Percentiles rank a stretch among this genome's conserved stretches.
These are phyloP conservation scores for Boletus vermiculosoides DNA, from an alignment of 768 basidiomycete species.

Conservation along the genomic window DNA sequence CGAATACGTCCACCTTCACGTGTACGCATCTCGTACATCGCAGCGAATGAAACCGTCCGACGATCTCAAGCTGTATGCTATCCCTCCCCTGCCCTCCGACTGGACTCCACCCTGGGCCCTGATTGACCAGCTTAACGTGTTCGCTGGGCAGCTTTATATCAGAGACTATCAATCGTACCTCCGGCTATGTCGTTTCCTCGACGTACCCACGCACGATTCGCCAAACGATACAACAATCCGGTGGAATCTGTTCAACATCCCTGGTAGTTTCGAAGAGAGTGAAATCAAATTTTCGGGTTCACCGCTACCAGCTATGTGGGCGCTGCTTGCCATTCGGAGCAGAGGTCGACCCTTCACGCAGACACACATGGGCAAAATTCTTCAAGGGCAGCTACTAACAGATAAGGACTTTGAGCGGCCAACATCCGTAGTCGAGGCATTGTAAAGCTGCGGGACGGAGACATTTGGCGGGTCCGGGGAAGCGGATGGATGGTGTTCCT, in stretches of 20 bases:
- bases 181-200: constrained; percentile 22
- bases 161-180: constrained; percentile 21
- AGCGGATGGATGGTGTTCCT: constrained; percentile 10
- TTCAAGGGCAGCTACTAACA: not conserved
- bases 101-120: constrained; percentile 1
- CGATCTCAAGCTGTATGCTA: constrained; percentile 13
- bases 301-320: not conserved
- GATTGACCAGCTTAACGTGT: constrained; percentile 13
- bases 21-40: constrained; percentile 40
- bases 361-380: not conserved
- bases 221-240: not conserved
- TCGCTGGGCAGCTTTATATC: constrained; percentile 8
- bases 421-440: constrained; percentile 15
- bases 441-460: constrained; percentile 25
- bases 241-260: not conserved
- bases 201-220: not conserved
- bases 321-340: not conserved
- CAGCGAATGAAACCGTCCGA: constrained; percentile 37
- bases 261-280: not conserved
- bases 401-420: not conserved
- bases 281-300: not conserved
- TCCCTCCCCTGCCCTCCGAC: constrained; percentile 4
- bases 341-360: not conserved
- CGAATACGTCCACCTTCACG: constrained; percentile 36
- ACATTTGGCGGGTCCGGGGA: constrained; percentile 15